Base-by-base conservation (phyloP, 192 early-diverging fungal species). In the Pecoramyces ruminantium region DNA sequence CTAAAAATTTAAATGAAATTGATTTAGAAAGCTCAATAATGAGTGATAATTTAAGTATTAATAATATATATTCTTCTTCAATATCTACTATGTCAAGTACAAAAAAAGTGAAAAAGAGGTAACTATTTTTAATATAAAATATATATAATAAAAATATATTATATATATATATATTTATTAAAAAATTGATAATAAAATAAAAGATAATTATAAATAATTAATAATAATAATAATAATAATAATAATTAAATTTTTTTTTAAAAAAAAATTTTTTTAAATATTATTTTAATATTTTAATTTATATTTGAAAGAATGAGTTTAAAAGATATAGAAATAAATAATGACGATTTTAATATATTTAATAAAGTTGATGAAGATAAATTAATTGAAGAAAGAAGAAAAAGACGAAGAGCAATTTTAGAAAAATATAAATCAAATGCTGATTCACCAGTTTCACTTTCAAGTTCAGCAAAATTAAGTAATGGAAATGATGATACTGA, bases 331-430 rank as follows among this genome's bases (percentile, higher is more conserved):
- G 51, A 67, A 6, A 67, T 67, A 1, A 67, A n/a, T 67, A 17
- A 67, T 9, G 51, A 67, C 11, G 25, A 4, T 27, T 67, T 27
- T 67, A 17, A n/a, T 67, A n/a, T 67, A n/a, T 67, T 38, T 80
- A 85, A 88, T 15, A 90, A 93, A 77, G 90, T 89, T 29, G 93
- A 95, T 39, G 93, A 96, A 83, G 91, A 94, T 80, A 86, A 88
- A 78, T 79, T 94, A 79, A 92, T 97, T 81, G 95, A 96, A 82
- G 95, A 95, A 87, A 90, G 95, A 13, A 89, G 95, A 39, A 91
- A 89, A 82, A 89, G 92, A 29, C 88, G 94, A 79, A 87, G 87
- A 80, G 93, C 89, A 30, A 95, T 97, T 78, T 79, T 97, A 77
- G 85, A 90, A 79, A 91, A 93, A 82, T 86, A 93, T 82, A 87